phyloP scores from a whole-genome alignment of 2,329 filamentous ascomycete genomes.

The Pestalotiopsis sp. region DNA sequence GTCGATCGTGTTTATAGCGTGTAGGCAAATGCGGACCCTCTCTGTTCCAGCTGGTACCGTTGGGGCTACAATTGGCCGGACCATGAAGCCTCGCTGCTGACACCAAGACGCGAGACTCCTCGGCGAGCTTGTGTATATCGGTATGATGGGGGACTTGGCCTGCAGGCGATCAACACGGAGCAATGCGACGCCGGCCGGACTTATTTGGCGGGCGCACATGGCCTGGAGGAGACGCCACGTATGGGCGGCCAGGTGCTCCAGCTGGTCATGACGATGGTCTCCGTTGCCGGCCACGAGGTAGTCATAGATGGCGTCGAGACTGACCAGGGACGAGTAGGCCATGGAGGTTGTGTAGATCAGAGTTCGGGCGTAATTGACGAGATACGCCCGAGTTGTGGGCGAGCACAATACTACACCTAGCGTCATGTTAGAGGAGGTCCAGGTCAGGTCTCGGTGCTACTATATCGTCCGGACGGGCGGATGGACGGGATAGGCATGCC shows the following conservation, averaged over 20 bases:
- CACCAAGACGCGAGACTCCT: conserved; percentile 56
- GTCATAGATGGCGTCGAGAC: conserved; percentile 33
- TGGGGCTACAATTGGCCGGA: conserved; percentile 61
- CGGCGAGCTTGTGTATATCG: conserved; percentile 54
- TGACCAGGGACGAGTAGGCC: conserved; percentile 53
- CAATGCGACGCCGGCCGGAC: background rate
- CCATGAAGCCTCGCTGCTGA: conserved; percentile 54
- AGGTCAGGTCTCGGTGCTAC: conserved; percentile 15
- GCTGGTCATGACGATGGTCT: conserved; percentile 35
- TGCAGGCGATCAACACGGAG: background rate
- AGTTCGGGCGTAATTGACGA: conserved; percentile 77
- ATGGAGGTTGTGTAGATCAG: conserved; percentile 77
- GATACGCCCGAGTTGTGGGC: conserved; percentile 59
- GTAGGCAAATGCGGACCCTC: conserved; percentile 61
- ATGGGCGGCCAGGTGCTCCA: conserved; percentile 44
- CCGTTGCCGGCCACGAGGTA: conserved; percentile 22
- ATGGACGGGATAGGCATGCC: background rate
- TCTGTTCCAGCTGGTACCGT: conserved; percentile 60
- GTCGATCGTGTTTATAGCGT: conserved; percentile 59
- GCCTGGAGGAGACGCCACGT: conserved; percentile 34
- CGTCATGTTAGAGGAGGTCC: conserved; percentile 21
- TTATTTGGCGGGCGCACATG: conserved; percentile 24
- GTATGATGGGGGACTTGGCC: conserved; percentile 57
- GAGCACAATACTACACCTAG: conserved; percentile 66
- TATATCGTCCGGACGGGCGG: background rate